Evolutionary conservation across 495 filamentous ascomycete species (phyloP).

Genomic region (Penicillium bovifimosum): DNA sequence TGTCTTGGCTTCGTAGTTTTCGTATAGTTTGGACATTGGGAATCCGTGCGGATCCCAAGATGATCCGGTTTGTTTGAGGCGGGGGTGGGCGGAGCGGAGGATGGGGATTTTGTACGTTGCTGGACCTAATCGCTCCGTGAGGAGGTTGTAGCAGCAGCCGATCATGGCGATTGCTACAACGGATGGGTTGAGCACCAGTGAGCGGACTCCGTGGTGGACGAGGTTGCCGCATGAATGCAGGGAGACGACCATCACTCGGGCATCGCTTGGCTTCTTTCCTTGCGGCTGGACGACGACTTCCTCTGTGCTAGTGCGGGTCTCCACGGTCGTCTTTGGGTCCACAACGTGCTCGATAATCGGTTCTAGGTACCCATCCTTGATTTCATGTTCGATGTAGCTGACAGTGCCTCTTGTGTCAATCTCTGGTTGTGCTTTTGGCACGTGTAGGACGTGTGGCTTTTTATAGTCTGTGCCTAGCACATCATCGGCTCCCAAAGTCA

Average conservation of each 20-base stretch:
- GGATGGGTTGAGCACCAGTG: constrained; percentile 72
- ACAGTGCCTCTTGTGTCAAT: constrained; percentile 35
- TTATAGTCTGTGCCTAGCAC: constrained; percentile 10
- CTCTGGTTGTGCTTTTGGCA: constrained; percentile 2
- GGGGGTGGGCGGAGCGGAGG: constrained; percentile 52
- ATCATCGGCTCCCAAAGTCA: constrained; percentile 33
- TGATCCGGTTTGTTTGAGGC: constrained; percentile 51
- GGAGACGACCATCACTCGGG: constrained; percentile 76
- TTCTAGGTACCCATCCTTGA: constrained; percentile 65
- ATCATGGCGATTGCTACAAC: constrained; percentile 89
- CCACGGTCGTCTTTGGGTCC: constrained; percentile 9
- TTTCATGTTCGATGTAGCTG: constrained; percentile 51
- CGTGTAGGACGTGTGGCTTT: neutral
- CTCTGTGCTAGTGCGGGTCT: constrained; percentile 7
- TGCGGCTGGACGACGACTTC: constrained; percentile 5
- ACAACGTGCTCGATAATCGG: constrained; percentile 71
- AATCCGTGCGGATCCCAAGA: constrained; percentile 83
- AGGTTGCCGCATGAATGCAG: constrained; percentile 97
- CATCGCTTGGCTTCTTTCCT: constrained; percentile 18
- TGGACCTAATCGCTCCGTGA: constrained; percentile 83
- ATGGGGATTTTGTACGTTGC: constrained; percentile 78
- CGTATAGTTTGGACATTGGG: constrained; percentile 78
- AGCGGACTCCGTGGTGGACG: constrained; percentile 87
- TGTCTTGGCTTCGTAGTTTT: constrained; percentile 46
- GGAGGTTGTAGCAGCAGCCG: constrained; percentile 95